Base-by-base conservation (phyloP, 805 yeast species). In the Candida khao-thaluensis region DNA sequence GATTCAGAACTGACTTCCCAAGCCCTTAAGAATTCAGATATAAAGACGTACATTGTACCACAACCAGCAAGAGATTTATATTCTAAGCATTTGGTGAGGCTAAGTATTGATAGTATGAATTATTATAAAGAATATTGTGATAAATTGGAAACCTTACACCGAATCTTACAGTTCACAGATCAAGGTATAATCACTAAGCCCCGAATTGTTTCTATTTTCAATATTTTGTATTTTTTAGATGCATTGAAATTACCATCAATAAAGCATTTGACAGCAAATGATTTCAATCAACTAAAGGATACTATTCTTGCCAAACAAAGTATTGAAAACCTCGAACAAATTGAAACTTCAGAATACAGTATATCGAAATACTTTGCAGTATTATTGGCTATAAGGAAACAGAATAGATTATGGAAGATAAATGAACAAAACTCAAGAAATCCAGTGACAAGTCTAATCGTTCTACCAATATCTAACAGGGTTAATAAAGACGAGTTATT, bases 361-460 rank as follows among this genome's bases (percentile, higher is more conserved):
- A 12, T 59, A 2, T 36, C 66, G 1, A 48, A 53, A 7, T 60
- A 54, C 34, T 47, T 60, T 37, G 74, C 83, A 0, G 62, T 76
- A 17, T 63, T 77, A 11, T 58, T 79, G 45, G 68, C 77, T 1
- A 49, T 82, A 17, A 62, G 74, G 45, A 76, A 75, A 51, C 75
- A 74, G 51, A 55, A 68, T 35, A 57, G 71, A 47, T 42, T 73
- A 27, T 76, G 80, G 80, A 52, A 49, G 18, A 41, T 68, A 28
- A 57, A 60, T 37, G 54, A 53, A 16, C 52, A 54, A 28, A 51
- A 44, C 30, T 46, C 53, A 20, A 51, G 53, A n/a, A 54, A 52
- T 26, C 56, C 63, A 1, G 70, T 69, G 2, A 44, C 59, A 7
- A 59, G 64, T 38, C 62, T 66, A 2, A 60, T 60, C 12, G 47